Base-by-base conservation (phyloP, 2,329 filamentous ascomycete genomes). In the Aspergillus glaucus region DNA sequence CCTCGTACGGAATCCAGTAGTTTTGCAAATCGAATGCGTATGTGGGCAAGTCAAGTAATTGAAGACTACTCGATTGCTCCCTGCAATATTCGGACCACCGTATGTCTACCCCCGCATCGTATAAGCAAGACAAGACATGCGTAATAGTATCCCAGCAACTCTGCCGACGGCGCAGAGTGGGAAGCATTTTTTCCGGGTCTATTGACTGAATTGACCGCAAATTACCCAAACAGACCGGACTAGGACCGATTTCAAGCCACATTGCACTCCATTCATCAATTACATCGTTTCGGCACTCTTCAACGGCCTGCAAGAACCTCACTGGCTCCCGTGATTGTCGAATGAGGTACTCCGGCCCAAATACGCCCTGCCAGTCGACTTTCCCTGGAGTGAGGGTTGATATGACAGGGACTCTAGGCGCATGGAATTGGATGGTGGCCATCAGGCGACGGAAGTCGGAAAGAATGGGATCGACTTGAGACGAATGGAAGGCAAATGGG, bases 161-260 rank as follows among this genome's bases (percentile, higher is more conserved):
- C 60, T 86, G 81, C 44, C 75, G 77, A 53, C 83, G 80, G 34
- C 81, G 81, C 12, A 87, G 73, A 4, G 83, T 82, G 14, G 14
- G 14, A 36, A 36, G 34, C 15, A 17, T 36, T 9, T n/a, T 36
- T 14, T 36, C 34, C 6, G 34, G 8, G 8, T n/a, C 6, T 15
- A 36, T 15, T 17, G 34, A 36, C 34, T 36, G 76, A 5, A 79
- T 80, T n/a, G 81, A 78, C 73, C 85, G 86, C 55, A 88, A 77
- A 78, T 88, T 84, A 51, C 79, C 79, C 41, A 78, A 77, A 64
- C 80, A 86, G 12, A 88, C 79, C 0, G 85, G 84, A 60, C 87
- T 82, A 32, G 85, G 84, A 21, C 86, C 86, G 54, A 89, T 71
- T 66, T 89, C 86, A 47, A 89, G 71, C 79, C 81, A 88, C 26